Evolutionary conservation across 1,284 basidiomycete genomes (phyloP).

Genomic region (Naganishia sp.): DNA sequence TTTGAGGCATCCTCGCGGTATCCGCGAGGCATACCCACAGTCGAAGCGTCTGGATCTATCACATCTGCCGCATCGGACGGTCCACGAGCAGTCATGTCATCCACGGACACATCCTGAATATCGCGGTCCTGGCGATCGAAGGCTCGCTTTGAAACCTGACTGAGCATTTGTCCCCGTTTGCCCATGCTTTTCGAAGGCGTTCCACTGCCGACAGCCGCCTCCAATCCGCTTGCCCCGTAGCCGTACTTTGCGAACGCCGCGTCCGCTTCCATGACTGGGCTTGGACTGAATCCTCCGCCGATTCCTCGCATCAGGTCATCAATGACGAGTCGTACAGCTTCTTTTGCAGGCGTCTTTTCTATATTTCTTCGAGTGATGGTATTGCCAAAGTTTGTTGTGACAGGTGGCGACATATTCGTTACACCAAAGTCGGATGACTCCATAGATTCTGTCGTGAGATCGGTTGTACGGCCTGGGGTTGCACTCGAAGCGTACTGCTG

Average conservation of each 20-base stretch:
- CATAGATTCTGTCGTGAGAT: slow-evolving; percentile 20
- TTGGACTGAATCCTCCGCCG: slow-evolving; percentile 31
- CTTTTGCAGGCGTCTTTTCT: slow-evolving; percentile 60
- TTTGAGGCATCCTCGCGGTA: slow-evolving; percentile 29
- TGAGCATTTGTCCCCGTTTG: slow-evolving; percentile 14
- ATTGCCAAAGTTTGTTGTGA: slow-evolving; percentile 78
- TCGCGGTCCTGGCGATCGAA: neutral
- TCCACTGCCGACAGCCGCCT: neutral
- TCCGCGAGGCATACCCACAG: slow-evolving; percentile 43
- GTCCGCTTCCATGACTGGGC: slow-evolving; percentile 18
- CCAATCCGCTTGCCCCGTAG: slow-evolving; percentile 5
- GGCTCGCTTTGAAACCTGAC: slow-evolving; percentile 5
- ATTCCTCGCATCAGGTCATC: slow-evolving; percentile 41
- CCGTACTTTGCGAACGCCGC: slow-evolving; percentile 24
- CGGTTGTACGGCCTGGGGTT: neutral
- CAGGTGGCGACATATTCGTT: slow-evolving; percentile 77
- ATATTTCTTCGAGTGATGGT: slow-evolving; percentile 55
- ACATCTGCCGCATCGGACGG: slow-evolving; percentile 19
- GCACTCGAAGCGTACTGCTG: neutral
- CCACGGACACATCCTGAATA: neutral
- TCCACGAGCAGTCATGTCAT: slow-evolving; percentile 1
- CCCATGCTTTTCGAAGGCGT: slow-evolving; percentile 25
- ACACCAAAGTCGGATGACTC: slow-evolving; percentile 16
- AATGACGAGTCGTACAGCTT: slow-evolving; percentile 59
- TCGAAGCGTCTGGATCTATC: slow-evolving; percentile 27